Conservation (phyloP, 192 early-diverging fungal species). For the Dissophora ornata region DNA sequence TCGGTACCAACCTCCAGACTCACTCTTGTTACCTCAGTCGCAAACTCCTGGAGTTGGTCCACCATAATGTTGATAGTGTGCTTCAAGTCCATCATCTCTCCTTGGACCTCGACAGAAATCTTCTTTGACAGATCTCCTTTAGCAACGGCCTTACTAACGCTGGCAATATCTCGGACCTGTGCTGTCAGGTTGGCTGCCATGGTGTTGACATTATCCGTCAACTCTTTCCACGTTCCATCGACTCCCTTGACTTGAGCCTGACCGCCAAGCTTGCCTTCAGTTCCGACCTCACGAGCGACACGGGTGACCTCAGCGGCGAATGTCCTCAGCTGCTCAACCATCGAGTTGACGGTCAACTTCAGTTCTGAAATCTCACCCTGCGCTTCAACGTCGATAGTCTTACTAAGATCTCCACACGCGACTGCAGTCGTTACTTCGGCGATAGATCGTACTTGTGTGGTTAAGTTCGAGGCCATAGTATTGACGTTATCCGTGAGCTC, state of each 20-base stretch:
- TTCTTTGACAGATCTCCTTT: conserved; percentile 65
- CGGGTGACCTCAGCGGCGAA: too few relatives aligned
- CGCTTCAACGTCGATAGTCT: too few relatives aligned
- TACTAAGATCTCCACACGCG: too few relatives aligned
- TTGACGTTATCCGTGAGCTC: too few relatives aligned
- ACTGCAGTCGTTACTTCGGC: conserved; percentile 40
- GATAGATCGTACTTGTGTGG: conserved; percentile 77
- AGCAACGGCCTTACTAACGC: conserved; percentile 70
- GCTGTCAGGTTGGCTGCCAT: conserved; percentile 74
- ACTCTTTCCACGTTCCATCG: conserved; percentile 71
- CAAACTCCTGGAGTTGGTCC: conserved; percentile 69
- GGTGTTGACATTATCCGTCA: conserved; percentile 71
- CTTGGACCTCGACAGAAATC: conserved; percentile 66
- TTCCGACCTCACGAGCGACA: conserved; percentile 74
- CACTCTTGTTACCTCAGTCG: conserved; percentile 69
- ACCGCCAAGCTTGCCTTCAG: conserved; percentile 74
- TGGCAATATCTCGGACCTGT: conserved; percentile 69
- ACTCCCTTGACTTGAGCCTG: conserved; percentile 69
- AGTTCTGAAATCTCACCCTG: conserved; percentile 20
- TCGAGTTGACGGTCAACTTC: too few relatives aligned
- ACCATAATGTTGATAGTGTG: conserved; percentile 76
- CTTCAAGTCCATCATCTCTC: conserved; percentile 76
- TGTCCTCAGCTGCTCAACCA: too few relatives aligned
- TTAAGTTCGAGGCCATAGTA: too few relatives aligned
- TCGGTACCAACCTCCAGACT: conserved; percentile 66